A percentile compares a stretch with the other conserved stretches of the same genome.
Evolutionary conservation across 116 monocot species (phyloP).

Genomic region (Dioscorea cayenensis): DNA sequence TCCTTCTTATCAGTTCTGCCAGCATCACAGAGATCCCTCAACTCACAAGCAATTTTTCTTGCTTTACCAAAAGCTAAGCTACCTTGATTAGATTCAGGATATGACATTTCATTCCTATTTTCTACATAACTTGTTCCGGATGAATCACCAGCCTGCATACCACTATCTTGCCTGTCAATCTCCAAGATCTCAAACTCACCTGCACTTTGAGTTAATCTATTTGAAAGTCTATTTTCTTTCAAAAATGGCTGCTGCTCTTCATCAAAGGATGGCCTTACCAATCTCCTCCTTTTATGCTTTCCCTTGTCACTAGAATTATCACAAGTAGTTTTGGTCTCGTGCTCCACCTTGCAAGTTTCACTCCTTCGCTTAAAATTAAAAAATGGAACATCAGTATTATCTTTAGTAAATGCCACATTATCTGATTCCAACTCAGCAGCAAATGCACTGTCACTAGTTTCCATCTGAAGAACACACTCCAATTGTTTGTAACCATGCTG

Average conservation of each 20-base stretch:
- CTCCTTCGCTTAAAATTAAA: constrained; percentile 35
- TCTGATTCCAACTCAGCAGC: background rate
- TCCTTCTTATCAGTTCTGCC: background rate
- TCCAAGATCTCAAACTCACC: background rate
- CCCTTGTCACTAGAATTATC: background rate
- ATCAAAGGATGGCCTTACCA: constrained; percentile 39
- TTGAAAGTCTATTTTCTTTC: background rate
- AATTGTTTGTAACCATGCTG: constrained; percentile 2
- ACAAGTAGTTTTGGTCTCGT: background rate
- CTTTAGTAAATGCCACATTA: background rate
- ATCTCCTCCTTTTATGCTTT: constrained; percentile 29
- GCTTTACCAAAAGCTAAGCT: background rate
- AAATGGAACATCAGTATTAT: constrained; percentile 14
- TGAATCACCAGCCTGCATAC: background rate
- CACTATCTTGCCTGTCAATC: background rate
- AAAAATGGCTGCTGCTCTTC: constrained; percentile 7
- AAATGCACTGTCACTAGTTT: background rate
- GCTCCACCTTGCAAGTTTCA: constrained; percentile 2
- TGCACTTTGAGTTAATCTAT: background rate
- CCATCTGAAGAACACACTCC: background rate
- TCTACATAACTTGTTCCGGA: background rate
- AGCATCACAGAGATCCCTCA: background rate
- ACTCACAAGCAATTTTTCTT: background rate
- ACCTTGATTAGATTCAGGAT: background rate
- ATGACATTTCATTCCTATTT: background rate